Percentiles rank a stretch among this genome's conserved stretches.
These are phyloP conservation scores for Cercospora sp. DNA, from an alignment of 2,329 filamentous ascomycete species.

Conservation along the genomic window DNA sequence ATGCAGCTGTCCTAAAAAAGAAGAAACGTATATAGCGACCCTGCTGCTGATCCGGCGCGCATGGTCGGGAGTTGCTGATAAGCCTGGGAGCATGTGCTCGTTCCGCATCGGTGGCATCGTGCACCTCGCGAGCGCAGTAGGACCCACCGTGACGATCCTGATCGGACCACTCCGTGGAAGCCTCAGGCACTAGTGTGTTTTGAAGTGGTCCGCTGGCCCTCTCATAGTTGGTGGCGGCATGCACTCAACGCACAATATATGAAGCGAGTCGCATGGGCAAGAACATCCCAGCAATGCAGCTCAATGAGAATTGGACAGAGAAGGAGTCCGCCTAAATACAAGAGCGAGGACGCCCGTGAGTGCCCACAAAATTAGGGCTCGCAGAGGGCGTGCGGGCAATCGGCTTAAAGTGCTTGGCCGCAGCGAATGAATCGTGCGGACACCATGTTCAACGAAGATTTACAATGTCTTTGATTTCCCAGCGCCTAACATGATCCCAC, in stretches of 20 bases:
- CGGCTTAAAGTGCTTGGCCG: background rate
- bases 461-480: background rate
- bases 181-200: no score
- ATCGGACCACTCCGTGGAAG: no score
- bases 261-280: no score
- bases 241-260: no score
- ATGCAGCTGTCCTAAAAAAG: background rate
- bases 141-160: no score
- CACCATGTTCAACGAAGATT: background rate
- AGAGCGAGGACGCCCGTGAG: background rate
- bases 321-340: background rate
- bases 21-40: background rate
- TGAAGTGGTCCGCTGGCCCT: no score
- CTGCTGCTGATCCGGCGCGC: background rate
- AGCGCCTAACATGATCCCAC: background rate
- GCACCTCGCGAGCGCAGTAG: background rate
- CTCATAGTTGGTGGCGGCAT: no score
- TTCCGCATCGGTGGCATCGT: background rate
- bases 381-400: background rate
- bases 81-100: background rate
- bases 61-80: background rate
- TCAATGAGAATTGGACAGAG: background rate
- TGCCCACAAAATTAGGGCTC: background rate
- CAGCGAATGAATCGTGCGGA: background rate
- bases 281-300: background rate